Evolutionary conservation across 225 moss, liverwort and hornwort species (phyloP), one percentile per base, ranked within the genome.

Genomic region (Polytrichum formosum): DNA sequence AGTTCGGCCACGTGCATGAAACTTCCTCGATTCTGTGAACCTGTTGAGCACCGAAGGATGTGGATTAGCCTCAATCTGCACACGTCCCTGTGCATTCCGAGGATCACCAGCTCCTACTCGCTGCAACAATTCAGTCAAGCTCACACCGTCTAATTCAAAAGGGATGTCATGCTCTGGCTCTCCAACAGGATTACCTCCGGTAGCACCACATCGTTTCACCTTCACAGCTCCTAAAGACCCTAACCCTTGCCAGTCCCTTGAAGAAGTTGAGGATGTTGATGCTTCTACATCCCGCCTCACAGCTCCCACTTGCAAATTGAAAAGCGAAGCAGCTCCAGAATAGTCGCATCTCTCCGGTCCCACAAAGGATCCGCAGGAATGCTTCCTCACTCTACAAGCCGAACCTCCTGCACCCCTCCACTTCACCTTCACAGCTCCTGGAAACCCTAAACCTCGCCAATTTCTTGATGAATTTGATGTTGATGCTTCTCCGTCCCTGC

Each of bases 21-120:
- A 77, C 54, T 72, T 77, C 5, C 64, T 70, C 58, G 70, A 16
- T 5, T 84, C 73, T 9, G 67, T 27, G 63, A 79, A 84, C 53
- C 68, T 61, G 17, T 63, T 74, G 21, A 84, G 65, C 46, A 88
- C 55, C 37, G 84, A 84, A 68, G 73, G 79, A 75, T 84, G 84
- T 61, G 87, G 87, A 75, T 88, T 88, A 21, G 84, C 69, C 73
- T 88, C 84, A 64, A 88, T 77, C 73, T 75, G 84, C 18, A 88
- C 84, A 74, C 59, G 60, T 56, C 77, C 87, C 18, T 54, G 3
- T 31, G 74, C 76, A 33, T 79, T 84, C 66, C 84, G 74, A 13
- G 64, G 18, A 21, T 74, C 74, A 56, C 75, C 79, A 6, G 84
- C 87, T 37, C 87, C 84, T 16, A 81, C 87, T 70, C 72, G 74